A percentile compares a stretch with the other conserved stretches of the same genome.
Evolutionary conservation across 768 basidiomycete species (phyloP).

Genomic region (Suillus luteus): DNA sequence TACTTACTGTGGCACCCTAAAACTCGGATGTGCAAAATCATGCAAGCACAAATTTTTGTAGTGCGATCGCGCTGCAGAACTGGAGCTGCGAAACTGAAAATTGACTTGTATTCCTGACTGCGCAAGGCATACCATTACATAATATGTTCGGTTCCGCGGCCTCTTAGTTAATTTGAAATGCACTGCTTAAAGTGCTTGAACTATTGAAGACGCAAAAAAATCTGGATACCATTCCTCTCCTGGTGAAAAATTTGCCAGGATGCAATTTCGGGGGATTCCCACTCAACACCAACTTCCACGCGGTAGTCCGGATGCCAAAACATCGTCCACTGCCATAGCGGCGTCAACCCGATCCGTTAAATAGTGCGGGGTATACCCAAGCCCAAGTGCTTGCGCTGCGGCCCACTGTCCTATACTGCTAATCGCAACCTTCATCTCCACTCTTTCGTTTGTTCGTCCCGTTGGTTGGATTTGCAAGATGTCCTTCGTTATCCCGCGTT

Average conservation of each 20-base stretch:
- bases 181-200: background rate
- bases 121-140: too few species aligned
- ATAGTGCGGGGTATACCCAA: slow-evolving; percentile 1
- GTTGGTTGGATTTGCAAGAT: slow-evolving; percentile 16
- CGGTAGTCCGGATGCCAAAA: background rate
- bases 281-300: background rate
- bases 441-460: slow-evolving; percentile 3
- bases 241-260: slow-evolving; percentile 1
- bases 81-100: background rate
- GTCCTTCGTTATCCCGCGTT: slow-evolving; percentile 16
- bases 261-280: background rate
- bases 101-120: too few species aligned
- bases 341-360: slow-evolving; percentile 13
- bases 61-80: background rate
- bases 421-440: slow-evolving; percentile 4
- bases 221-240: background rate
- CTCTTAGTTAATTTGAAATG: background rate
- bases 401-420: background rate
- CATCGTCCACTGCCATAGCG: slow-evolving; percentile 9
- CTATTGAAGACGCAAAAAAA: background rate
- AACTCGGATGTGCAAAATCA: background rate
- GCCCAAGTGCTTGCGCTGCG: slow-evolving; percentile 15
- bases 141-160: too few species aligned
- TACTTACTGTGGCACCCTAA: too few species aligned
- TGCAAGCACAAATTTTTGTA: background rate